Base-by-base conservation (phyloP, 192 early-diverging fungal species). In the Thoreauomyces humboldtii region DNA sequence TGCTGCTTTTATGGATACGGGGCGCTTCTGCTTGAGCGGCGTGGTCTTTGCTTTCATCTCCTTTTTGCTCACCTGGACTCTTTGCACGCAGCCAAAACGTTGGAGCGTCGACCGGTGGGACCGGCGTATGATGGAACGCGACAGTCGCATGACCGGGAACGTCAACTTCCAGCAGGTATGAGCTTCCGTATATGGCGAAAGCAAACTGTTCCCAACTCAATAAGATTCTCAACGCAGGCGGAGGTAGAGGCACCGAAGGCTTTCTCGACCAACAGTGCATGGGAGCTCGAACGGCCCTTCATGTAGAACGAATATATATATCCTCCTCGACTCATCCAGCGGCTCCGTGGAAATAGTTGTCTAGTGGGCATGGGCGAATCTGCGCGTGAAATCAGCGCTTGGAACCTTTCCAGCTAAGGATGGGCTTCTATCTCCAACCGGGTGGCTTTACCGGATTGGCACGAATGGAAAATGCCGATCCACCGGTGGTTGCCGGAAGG, bases 121-220 rank as follows among this genome's bases (percentile, higher is more conserved):
- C 70, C 53, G 81, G 21, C 48, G 73, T 25, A 84, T 84, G 81
- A 84, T 84, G 81, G 81, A 84, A 55, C 63, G 81, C n/a, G 81
- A 84, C 64, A 52, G 55, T 12, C 54, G 81, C 42, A 57, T 84
- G 24, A 79, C 81, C 2, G 81, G 81, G 48, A 84, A 84, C 56
- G 81, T 84, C 21, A 84, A 84, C 75, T 46, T 65, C 36, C 81
- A 84, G 59, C 29, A 21, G 50, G 81, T 84, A 63, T 6, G 59
- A 27, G 46, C n/a, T n/a, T n/a, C 7, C 9, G 7, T 7, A 51
- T 51, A 51, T 24, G 12, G 17, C 19, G 7, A 11, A 22, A 29
- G 35, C 29, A 19, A 22, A 21, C 51, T n/a, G 27, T 63, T 24
- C 17, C 28, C 25, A 46, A 7, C 14, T 56, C 54, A 62, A 34